Conservation (phyloP, 768 basidiomycete genomes). For the Tephrocybe rancida region DNA sequence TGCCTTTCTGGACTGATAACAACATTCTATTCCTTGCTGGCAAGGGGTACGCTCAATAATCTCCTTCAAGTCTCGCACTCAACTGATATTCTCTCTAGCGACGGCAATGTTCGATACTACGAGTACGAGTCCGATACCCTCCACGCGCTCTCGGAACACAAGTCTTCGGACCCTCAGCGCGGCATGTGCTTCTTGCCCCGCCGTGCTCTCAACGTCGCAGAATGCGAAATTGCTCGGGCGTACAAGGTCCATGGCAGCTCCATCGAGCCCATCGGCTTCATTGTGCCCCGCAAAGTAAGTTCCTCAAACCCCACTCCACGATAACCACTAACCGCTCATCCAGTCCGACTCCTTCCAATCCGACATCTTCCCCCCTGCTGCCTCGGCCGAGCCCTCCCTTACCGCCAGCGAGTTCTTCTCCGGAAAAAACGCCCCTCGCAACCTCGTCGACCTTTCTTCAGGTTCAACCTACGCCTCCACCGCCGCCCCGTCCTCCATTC, state of each 20-base stretch:
- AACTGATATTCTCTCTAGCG: constrained; percentile 44
- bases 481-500: constrained; percentile 33
- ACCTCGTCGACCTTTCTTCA: constrained; percentile 79
- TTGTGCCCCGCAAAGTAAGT: constrained; percentile 88
- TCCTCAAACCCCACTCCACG: not conserved
- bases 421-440: constrained; percentile 78
- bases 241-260: constrained; percentile 79
- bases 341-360: constrained; percentile 96
- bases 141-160: constrained; percentile 78
- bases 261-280: constrained; percentile 93
- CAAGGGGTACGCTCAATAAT: constrained; percentile 67
- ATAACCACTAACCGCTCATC: constrained; percentile 5
- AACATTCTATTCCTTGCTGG: constrained; percentile 90
- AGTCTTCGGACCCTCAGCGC: constrained; percentile 90
- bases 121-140: constrained; percentile 91
- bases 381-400: constrained; percentile 78
- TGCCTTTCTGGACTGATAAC: constrained; percentile 98
- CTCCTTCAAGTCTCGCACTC: not conserved
- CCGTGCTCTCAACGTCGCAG: constrained; percentile 82
- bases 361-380: constrained; percentile 94
- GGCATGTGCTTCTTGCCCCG: constrained; percentile 97
- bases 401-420: constrained; percentile 85
- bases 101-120: constrained; percentile 98
- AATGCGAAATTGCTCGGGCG: constrained; percentile 94
- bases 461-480: constrained; percentile 42